Conservation (phyloP, 75 land plant species). For the Pinus taeda region DNA sequence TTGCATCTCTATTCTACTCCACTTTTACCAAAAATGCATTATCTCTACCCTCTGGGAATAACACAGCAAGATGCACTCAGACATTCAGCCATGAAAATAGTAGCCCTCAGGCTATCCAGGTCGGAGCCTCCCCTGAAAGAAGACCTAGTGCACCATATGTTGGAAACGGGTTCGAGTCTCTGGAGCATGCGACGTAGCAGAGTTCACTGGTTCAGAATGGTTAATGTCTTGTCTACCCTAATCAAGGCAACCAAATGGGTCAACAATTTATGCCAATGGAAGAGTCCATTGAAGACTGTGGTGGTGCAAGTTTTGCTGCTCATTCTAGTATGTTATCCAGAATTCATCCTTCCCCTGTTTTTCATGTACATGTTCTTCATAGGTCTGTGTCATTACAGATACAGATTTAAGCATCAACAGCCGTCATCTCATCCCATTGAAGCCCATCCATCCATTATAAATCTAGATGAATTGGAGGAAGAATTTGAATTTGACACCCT, state of each 20-base stretch:
- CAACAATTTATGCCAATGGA: conserved; percentile 72
- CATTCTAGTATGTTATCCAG: conserved; percentile 86
- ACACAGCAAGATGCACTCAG: conserved; percentile 63
- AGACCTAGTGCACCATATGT: conserved; percentile 68
- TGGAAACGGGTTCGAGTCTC: conserved; percentile 58
- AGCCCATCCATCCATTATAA: conserved; percentile 65
- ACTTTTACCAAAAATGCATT: conserved; percentile 82
- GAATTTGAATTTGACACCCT: conserved; percentile 71
- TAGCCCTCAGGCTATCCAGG: conserved; percentile 57
- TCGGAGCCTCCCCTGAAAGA: conserved; percentile 73
- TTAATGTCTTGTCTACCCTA: conserved; percentile 44
- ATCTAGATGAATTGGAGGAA: conserved; percentile 75
- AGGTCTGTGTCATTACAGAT: conserved; percentile 83
- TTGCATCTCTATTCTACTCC: conserved; percentile 64
- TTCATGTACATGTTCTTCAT: conserved; percentile 70
- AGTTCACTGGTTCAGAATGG: conserved; percentile 67
- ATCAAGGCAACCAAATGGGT: conserved; percentile 71
- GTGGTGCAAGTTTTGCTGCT: conserved; percentile 73
- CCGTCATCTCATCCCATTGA: conserved; percentile 80
- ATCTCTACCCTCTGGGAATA: conserved; percentile 57
- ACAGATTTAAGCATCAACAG: conserved; percentile 64
- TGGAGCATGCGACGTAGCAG: conserved; percentile 82
- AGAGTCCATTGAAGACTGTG: conserved; percentile 68
- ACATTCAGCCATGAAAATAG: conserved; percentile 66
- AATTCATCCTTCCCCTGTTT: conserved; percentile 70